Evolutionary conservation across 768 basidiomycete genomes (phyloP), one percentile per base, ranked within the genome.

Genomic region (Rhizopogon sp.): DNA sequence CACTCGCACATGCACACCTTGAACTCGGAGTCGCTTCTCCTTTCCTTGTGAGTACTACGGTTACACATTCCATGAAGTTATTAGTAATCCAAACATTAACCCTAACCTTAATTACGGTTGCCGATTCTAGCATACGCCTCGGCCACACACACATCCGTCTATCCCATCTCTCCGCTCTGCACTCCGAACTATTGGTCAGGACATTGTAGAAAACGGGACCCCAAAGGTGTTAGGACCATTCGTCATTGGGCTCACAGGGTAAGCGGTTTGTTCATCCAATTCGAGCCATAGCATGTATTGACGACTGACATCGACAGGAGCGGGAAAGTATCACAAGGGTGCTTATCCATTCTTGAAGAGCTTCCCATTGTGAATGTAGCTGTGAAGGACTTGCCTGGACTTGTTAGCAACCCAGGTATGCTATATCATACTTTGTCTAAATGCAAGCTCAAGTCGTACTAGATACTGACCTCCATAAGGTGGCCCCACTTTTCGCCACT

Each of bases 231-330:
- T 87, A 1, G 92, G 90, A 2, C 93, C 94, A 0, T 81, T 90
- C 37, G 79, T 94, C 0, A 79, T 93, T 50, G 88, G 90, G 16
- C 64, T 95, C 43, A 94, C 92, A 22, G 93, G 93, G 90, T 91
- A 66, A 5, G 35, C 16, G 47, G 76, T 63, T 25, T 11, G 17
- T 44, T 60, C 0, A 31, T 39, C 17, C 20, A 39, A 40, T 22
- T 55, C 52, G n/a, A 9, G 8, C 40, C 50, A 1, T 46, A 33
- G 35, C 33, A 44, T 44, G 22, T 56, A 45, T 35, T 52, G 9
- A 49, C 31, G 40, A 57, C 39, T 35, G 13, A 39, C 52, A 29
- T 44, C 31, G 50, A 52, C 43, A 93, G 92, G 10, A 81, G 75
- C 2, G 94, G 94, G 11, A 90, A 93, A 52, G 94, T 97, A 0